Evolutionary conservation across 148 eudicot species (phyloP).

Genomic region (Cornus controversa): DNA sequence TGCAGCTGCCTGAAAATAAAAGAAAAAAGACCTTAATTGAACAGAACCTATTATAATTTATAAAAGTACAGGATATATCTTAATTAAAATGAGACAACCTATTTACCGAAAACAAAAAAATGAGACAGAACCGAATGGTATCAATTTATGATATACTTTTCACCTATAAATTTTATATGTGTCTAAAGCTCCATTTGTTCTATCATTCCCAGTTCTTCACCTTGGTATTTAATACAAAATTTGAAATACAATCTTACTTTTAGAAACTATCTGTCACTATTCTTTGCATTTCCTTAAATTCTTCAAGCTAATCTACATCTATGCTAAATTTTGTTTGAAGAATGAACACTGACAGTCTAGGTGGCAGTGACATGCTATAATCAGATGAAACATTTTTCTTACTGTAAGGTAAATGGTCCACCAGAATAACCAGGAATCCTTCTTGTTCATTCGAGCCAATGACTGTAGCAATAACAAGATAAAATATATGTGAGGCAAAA

Average conservation of each 20-base stretch:
- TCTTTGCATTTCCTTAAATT: background rate
- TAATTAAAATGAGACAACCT: background rate
- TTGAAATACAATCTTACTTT: background rate
- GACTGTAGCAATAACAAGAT: conserved; percentile 46
- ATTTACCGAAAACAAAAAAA: no score
- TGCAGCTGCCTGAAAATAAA: conserved; percentile 62
- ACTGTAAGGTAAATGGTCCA: conserved; percentile 94
- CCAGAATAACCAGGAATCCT: conserved; percentile 99
- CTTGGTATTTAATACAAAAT: no score
- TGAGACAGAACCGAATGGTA: background rate
- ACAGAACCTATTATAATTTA: background rate
- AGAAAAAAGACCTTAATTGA: background rate
- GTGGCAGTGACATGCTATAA: background rate
- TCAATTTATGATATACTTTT: background rate
- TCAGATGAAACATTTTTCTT: conserved; percentile 26
- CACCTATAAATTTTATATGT: background rate
- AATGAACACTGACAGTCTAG: background rate
- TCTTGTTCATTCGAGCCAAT: conserved; percentile 93
- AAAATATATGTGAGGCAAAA: conserved; percentile 2
- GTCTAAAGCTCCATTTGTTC: background rate
- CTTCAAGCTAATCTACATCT: background rate
- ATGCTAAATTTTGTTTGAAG: background rate
- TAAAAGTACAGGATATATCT: background rate
- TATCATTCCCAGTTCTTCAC: background rate
- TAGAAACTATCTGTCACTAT: background rate